Percentiles rank a stretch among this genome's conserved stretches.
These are phyloP conservation scores for Fusarium irregulare DNA, from an alignment of 2,329 filamentous ascomycete species.

Conservation along the genomic window DNA sequence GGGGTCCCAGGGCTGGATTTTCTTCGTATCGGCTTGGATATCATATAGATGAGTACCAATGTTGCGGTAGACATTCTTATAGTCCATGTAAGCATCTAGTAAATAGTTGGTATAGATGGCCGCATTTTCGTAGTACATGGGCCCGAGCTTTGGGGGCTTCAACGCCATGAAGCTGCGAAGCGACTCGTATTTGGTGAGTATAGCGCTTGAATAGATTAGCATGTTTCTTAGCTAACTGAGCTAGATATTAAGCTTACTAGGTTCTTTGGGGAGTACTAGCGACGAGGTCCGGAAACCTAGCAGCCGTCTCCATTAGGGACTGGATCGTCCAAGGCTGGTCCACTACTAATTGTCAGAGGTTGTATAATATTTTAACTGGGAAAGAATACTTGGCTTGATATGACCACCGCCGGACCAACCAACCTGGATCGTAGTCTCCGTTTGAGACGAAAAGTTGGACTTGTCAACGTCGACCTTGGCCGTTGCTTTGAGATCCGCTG, in stretches of 20 bases:
- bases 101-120: neutral
- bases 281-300: neutral
- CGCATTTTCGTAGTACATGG: conserved; percentile 2
- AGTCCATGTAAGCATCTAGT: neutral
- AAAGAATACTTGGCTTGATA: conserved; percentile 11
- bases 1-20: neutral
- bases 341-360: no score
- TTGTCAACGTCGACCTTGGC: neutral
- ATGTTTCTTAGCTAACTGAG: no score
- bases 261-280: neutral
- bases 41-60: neutral
- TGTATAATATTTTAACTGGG: no score
- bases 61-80: neutral
- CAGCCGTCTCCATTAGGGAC: neutral
- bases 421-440: conserved; percentile 1
- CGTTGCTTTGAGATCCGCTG: neutral
- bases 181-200: conserved; percentile 5
- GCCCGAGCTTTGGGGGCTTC: neutral
- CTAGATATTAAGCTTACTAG: no score
- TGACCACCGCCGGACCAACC: neutral
- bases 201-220: neutral
- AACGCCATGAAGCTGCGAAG: neutral
- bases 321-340: conserved; percentile 2
- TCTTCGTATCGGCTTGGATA: neutral
- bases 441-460: neutral